Conservation (phyloP, 2,329 filamentous ascomycete species). For the Cercospora zeina region DNA sequence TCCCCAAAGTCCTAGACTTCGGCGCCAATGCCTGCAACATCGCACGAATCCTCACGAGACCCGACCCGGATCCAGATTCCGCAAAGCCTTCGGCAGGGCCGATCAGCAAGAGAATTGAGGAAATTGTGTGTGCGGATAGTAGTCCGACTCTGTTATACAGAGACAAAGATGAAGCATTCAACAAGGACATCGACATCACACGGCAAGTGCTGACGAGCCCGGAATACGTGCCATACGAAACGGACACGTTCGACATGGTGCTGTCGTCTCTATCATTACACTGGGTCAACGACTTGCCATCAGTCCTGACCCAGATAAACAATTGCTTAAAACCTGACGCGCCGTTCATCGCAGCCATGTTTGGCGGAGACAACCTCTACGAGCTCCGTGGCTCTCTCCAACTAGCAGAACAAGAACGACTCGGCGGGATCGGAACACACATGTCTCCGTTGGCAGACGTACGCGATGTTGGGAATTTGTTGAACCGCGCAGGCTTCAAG, state of each 20-base stretch:
- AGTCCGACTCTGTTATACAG: constrained; percentile 77
- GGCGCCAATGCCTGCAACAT: constrained; percentile 96
- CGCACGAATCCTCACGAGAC: constrained; percentile 69
- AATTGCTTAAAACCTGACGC: constrained; percentile 82
- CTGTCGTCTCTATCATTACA: constrained; percentile 87
- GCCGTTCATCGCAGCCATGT: constrained; percentile 94
- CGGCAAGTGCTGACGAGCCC: constrained; percentile 73
- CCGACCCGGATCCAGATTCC: constrained; percentile 65
- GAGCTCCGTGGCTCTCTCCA: constrained; percentile 92
- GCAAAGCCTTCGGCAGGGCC: constrained; percentile 63
- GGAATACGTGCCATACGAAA: constrained; percentile 72
- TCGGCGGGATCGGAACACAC: constrained; percentile 88
- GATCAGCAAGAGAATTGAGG: constrained; percentile 68
- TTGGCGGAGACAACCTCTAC: constrained; percentile 89
- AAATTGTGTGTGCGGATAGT: constrained; percentile 78
- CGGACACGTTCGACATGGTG: constrained; percentile 82
- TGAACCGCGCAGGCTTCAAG: constrained; percentile 87
- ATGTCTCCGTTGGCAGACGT: constrained; percentile 92
- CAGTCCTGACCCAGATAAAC: constrained; percentile 80
- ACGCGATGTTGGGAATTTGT: constrained; percentile 80
- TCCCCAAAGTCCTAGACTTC: constrained; percentile 81
- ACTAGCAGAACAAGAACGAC: constrained; percentile 83
- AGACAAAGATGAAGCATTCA: constrained; percentile 73
- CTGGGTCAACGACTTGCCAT: constrained; percentile 96
- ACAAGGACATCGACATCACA: constrained; percentile 68